Evolutionary conservation across 2,329 filamentous ascomycete genomes (phyloP), one percentile per base, ranked within the genome.

Genomic region (Leptoxyphium fumago): DNA sequence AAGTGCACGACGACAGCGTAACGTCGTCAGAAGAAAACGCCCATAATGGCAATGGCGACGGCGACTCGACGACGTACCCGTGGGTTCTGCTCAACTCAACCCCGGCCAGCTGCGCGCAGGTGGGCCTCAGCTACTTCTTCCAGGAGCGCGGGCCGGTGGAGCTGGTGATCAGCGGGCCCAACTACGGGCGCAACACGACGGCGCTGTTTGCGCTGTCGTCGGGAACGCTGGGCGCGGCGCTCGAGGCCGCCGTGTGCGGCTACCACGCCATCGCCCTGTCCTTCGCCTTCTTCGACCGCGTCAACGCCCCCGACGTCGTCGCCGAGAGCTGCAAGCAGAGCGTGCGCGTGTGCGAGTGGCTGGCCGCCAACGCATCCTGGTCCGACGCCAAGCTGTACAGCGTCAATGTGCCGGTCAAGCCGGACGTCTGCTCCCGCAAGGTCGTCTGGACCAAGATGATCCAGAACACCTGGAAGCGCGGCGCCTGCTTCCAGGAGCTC

Each of bases 381-480:
- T 79, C 78, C 42, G 63, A 69, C 29, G 73, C 72, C 58, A 44
- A 49, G 29, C 66, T 96, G n/a, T 96, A 94, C 63, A 83, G 75
- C 40, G 79, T 96, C 53, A 96, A 96, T 61, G 82, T 96, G 8
- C 89, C 91, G 15, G 69, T 96, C 10, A 73, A 91, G 11, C 80
- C 84, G 47, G 81, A 78, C 6, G 77, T 95, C 1, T 29, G 80
- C 52, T 60, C 67, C 14, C 72, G 74, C 43, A 86, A 84, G 64
- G 78, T 88, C 3, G 56, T 91, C n/a, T 94, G 80, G 67, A 89
- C 91, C 2, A 69, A 77, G 48, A 82, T 95, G 73, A 66, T 96
- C 56, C 85, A 94, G 65, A 98, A 96, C 62, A 80, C 82, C 58
- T 98, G 91, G 91, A 71, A 70, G 15, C 72, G 74, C n/a, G 84